Evolutionary conservation across 75 land plant genomes (phyloP).

Genomic region (Chamaecyparis obtusa): DNA sequence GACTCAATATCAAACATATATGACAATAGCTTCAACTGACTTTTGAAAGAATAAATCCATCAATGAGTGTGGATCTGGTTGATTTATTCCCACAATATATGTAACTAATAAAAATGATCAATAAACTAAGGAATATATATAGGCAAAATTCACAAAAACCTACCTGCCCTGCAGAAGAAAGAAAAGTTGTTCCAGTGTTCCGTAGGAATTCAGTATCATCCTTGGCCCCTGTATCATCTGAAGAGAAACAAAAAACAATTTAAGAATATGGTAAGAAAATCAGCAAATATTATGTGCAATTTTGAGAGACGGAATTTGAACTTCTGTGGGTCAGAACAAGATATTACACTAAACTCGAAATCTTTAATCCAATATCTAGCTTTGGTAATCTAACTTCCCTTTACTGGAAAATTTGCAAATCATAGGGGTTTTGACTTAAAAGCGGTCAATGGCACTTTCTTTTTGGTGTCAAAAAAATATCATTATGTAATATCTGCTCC

Average conservation of each 20-base stretch:
- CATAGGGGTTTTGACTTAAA: neutral
- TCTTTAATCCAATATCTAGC: neutral
- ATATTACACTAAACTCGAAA: neutral
- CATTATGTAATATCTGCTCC: neutral
- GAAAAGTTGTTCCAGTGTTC: slow-evolving; percentile 31
- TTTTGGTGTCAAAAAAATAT: neutral
- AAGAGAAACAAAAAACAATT: neutral
- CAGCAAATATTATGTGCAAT: neutral
- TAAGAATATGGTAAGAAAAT: neutral
- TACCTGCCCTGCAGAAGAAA: slow-evolving; percentile 25
- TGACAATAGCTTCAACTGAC: neutral
- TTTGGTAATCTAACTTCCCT: neutral
- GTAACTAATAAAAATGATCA: neutral
- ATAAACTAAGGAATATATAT: neutral
- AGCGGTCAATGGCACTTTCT: neutral
- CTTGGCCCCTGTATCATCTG: slow-evolving; percentile 33
- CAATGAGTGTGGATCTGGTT: neutral
- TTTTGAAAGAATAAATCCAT: neutral
- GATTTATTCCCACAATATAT: neutral
- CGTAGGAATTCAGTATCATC: slow-evolving; percentile 31
- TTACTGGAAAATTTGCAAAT: neutral
- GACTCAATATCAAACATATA: neutral
- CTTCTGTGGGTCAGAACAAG: neutral
- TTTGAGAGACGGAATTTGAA: neutral
- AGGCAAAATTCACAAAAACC: neutral